Base-by-base conservation (phyloP, 306 rosid genomes). In the Lathyrus tuberosus region DNA sequence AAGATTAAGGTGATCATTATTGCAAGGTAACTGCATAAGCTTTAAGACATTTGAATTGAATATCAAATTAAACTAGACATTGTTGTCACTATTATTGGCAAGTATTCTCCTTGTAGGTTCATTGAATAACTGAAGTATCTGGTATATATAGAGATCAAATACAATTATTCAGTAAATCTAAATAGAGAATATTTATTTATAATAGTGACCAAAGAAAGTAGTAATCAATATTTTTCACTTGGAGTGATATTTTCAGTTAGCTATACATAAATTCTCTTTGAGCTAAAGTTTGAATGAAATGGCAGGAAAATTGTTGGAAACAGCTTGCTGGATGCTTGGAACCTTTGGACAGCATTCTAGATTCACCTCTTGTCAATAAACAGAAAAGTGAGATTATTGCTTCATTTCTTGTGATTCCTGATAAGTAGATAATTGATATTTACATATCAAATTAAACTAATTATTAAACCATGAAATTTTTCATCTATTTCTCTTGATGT, bases 301-400 rank as follows among this genome's bases (percentile, higher is more conserved):
- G 63, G 65, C 90, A 92, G 97, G 96, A 46, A 92, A 89, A 78
- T 84, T 92, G 82, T 69, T 92, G 72, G 97, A 89, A 84, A 86
- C 90, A 52, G 68, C 89, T 1, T 92, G 96, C 80, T 76, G 87
- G 79, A 87, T 92, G 92, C 86, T 92, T 37, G 89, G 92, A 62
- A 79, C 84, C 62, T 30, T 92, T 70, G 90, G 88, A 78, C 96
- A 87, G 78, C 85, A 85, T 67, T 81, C 89, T 52, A 84, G 78
- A 68, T 87, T 89, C 86, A 57, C 84, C 77, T 73, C 96, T 69
- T 92, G 97, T 83, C 88, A 89, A 54, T 92, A 76, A 92, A 70
- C 37, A 54, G 48, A 20, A 70, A 46, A 62, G 82, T 78, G 77
- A 84, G 89, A 75, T 78, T 78, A 61, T 67, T 57, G 44, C 67